Conservation (phyloP, 176 grass and related monocot genomes). For the Oryza meridionalis region DNA sequence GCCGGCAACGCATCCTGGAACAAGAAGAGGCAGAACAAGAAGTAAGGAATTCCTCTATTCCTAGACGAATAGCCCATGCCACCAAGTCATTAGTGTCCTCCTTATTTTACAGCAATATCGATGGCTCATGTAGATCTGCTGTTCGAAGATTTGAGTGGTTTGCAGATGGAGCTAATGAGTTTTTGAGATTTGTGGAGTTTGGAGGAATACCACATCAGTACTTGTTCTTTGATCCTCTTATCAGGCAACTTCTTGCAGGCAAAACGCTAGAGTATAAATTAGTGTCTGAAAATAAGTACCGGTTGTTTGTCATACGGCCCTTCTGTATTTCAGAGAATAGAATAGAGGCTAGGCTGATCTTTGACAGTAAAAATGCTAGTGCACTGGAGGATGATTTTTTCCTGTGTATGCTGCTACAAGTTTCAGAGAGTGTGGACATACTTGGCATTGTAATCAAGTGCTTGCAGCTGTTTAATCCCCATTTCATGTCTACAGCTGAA, state of each 20-base stretch:
- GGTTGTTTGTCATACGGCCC: background rate
- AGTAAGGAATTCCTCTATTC: background rate
- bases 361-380: background rate
- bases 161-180: background rate
- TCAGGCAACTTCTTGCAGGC: constrained; percentile 13
- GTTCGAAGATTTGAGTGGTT: constrained; percentile 15
- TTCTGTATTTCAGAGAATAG: background rate
- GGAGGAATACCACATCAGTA: background rate
- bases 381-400: background rate
- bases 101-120: background rate
- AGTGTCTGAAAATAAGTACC: background rate
- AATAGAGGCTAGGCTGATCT: background rate
- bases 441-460: background rate
- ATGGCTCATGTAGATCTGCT: background rate
- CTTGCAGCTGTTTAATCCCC: background rate
- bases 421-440: constrained; percentile 25
- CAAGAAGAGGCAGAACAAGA: background rate
- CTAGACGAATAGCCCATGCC: background rate
- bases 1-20: background rate
- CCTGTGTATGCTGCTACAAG: background rate
- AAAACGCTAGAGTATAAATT: constrained; percentile 9
- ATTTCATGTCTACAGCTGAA: background rate
- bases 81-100: constrained; percentile 2
- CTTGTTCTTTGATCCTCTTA: constrained; percentile 19
- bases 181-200: constrained; percentile 5